A percentile compares a stretch with the other conserved stretches of the same genome.
Evolutionary conservation across 306 rosid species (phyloP).

Genomic region (Luffa acutangula): DNA sequence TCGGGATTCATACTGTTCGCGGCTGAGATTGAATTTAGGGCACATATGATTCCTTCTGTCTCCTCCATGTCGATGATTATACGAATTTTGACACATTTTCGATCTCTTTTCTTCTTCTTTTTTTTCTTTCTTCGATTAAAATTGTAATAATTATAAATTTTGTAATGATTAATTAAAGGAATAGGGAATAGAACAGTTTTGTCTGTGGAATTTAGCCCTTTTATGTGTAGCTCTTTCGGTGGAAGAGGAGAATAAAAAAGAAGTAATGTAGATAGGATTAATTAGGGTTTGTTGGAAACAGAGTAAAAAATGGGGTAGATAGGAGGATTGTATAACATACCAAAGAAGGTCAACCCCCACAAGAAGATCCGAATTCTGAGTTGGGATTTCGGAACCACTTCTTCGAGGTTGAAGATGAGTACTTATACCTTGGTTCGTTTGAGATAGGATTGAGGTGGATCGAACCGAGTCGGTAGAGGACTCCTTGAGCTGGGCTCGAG

Average conservation of each 20-base stretch:
- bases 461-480: too few relatives aligned
- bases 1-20: neutral
- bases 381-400: too few relatives aligned
- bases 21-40: neutral
- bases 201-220: neutral
- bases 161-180: neutral
- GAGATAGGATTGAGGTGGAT: too few relatives aligned
- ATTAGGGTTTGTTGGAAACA: too few relatives aligned
- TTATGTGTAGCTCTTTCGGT: neutral
- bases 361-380: too few relatives aligned
- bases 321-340: too few relatives aligned
- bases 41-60: neutral
- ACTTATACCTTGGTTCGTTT: too few relatives aligned
- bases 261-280: neutral
- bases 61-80: neutral
- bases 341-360: too few relatives aligned
- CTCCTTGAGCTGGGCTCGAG: too few relatives aligned
- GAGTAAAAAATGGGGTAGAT: too few relatives aligned
- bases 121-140: neutral
- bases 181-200: neutral
- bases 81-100: neutral
- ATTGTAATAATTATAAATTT: neutral
- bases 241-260: neutral
- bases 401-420: too few relatives aligned
- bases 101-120: neutral